Evolutionary conservation across 164 flowering plant species (phyloP).

Genomic region (Saururus chinensis): DNA sequence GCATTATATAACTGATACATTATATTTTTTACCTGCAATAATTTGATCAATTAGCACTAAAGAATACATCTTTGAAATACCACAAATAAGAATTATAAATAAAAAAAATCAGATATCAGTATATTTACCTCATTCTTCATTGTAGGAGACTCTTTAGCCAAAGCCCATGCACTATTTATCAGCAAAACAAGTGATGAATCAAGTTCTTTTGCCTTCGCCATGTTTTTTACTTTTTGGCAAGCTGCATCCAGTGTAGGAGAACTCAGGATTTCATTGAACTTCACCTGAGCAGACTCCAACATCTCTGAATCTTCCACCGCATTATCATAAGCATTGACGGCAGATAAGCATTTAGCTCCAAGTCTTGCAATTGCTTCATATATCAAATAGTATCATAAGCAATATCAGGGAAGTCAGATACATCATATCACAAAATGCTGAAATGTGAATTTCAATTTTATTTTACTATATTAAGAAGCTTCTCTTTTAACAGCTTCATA

Average conservation of each 20-base stretch:
- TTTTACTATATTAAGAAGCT: background rate
- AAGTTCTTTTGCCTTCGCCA: conserved; percentile 82
- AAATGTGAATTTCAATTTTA: too few species aligned
- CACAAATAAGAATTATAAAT: background rate
- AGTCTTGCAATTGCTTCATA: conserved; percentile 68
- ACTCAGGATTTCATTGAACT: conserved; percentile 80
- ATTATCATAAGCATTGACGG: conserved; percentile 74
- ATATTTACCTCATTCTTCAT: conserved; percentile 70
- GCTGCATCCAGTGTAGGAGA: conserved; percentile 76
- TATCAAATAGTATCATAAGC: conserved; percentile 12
- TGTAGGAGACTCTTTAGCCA: conserved; percentile 72
- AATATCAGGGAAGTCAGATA: background rate
- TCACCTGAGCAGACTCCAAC: conserved; percentile 74
- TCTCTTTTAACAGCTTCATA: background rate
- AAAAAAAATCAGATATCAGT: too few species aligned
- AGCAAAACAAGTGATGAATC: conserved; percentile 82
- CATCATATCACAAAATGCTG: too few species aligned
- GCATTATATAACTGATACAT: conserved; percentile 84
- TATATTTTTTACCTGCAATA: conserved; percentile 78
- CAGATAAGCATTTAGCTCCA: conserved; percentile 82
- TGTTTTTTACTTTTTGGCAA: conserved; percentile 81
- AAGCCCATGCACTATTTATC: conserved; percentile 90
- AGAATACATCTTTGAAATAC: background rate
- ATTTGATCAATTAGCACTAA: background rate
- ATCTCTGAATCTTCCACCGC: conserved; percentile 62